Percentiles rank a stretch among this genome's conserved stretches.
phyloP scores from a whole-genome alignment of 2,329 filamentous ascomycete species.

The Hypomyces perniciosus region DNA sequence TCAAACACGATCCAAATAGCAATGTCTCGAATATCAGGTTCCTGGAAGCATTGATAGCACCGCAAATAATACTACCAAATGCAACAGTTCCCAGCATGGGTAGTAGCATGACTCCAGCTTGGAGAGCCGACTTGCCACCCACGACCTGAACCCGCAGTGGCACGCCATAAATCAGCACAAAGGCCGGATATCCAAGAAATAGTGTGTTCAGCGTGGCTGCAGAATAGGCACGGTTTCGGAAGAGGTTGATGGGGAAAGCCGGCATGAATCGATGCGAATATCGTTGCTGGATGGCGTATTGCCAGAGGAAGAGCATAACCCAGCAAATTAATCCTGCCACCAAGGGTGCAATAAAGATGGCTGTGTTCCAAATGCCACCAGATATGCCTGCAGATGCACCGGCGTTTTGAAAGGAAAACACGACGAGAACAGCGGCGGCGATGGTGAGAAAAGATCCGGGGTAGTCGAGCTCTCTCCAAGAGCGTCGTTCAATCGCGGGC shows the following conservation, averaged over 20 bases:
- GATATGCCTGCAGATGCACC: not conserved
- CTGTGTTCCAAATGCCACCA: slow-evolving; percentile 18
- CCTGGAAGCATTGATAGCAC: not conserved
- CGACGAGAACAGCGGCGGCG: not conserved
- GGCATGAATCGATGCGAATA: not conserved
- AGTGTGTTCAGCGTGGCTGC: not conserved
- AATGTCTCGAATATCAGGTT: not conserved
- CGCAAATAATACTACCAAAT: not conserved
- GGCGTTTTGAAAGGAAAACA: not conserved
- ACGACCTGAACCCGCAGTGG: not conserved
- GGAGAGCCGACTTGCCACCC: not conserved
- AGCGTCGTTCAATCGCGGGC: not conserved
- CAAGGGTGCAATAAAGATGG: slow-evolving; percentile 8
- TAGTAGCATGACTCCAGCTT: not conserved
- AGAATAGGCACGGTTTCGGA: not conserved
- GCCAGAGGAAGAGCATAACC: slow-evolving; percentile 8
- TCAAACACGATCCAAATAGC: not conserved
- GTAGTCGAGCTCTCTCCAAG: not conserved
- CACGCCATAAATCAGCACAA: not conserved
- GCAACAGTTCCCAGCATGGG: not conserved
- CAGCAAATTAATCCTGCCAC: slow-evolving; percentile 9
- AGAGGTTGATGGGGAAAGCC: not conserved
- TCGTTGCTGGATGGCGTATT: not conserved
- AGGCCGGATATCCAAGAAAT: not conserved
- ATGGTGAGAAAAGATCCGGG: not conserved